These are phyloP conservation scores for Pelargonium australe DNA, from an alignment of 441 rosid genomes.

Conservation along the genomic window DNA sequence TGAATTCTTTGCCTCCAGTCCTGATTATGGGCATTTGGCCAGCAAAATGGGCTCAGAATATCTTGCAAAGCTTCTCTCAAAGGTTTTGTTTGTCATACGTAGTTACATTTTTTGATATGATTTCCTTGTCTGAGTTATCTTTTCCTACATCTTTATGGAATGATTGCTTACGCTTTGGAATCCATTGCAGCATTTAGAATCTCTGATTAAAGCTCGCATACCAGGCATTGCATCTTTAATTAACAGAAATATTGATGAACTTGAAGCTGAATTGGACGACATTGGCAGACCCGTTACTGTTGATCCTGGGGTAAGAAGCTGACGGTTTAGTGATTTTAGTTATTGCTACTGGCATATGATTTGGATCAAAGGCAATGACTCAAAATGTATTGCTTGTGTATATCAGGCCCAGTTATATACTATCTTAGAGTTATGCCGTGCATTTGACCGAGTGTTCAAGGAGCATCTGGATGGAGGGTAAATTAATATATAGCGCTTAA, in stretches of 20 bases:
- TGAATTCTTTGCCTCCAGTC: slow-evolving; percentile 92
- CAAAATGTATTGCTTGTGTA: background rate
- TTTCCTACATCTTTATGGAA: background rate
- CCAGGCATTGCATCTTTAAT: slow-evolving; percentile 93
- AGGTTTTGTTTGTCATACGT: slow-evolving; percentile 27
- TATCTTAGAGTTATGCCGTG: slow-evolving; percentile 87
- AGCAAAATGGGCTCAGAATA: slow-evolving; percentile 95
- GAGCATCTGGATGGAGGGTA: slow-evolving; percentile 99
- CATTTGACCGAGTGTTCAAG: slow-evolving; percentile 95
- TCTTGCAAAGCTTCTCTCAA: slow-evolving; percentile 84
- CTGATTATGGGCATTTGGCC: slow-evolving; percentile 91
- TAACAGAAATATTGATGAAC: slow-evolving; percentile 89
- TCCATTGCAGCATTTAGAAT: slow-evolving; percentile 70
- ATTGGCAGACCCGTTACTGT: slow-evolving; percentile 94
- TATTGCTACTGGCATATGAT: slow-evolving; percentile 1
- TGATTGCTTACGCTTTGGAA: background rate
- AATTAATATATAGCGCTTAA: background rate
- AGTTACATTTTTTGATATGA: background rate
- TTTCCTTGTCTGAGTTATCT: background rate
- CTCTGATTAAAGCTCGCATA: slow-evolving; percentile 82
- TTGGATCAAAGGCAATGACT: background rate
- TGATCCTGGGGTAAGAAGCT: slow-evolving; percentile 74
- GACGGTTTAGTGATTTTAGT: background rate
- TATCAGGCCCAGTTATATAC: slow-evolving; percentile 91
- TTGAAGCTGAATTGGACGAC: slow-evolving; percentile 87